A percentile compares a stretch with the other conserved stretches of the same genome.
phyloP scores from a whole-genome alignment of 164 flowering plant genomes.

The Tinospora cordifolia region DNA sequence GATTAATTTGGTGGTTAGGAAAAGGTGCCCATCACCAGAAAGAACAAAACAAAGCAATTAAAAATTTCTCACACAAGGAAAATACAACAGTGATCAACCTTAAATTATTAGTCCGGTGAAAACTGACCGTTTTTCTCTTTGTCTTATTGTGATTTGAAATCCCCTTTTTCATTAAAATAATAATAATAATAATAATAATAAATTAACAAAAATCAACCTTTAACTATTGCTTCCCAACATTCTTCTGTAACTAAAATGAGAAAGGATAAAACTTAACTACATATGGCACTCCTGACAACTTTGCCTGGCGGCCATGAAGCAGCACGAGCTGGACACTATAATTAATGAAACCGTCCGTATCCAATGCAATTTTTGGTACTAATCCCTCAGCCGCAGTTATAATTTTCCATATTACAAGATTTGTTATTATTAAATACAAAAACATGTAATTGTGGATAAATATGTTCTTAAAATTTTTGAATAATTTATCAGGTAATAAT shows the following conservation, averaged over 20 bases:
- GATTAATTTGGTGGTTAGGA: too few species aligned
- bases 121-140: background rate
- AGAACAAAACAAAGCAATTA: background rate
- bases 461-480: too few species aligned
- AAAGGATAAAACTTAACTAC: too few species aligned
- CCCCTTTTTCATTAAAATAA: background rate
- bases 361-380: background rate
- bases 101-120: background rate
- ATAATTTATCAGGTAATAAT: too few species aligned
- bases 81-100: background rate
- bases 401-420: too few species aligned
- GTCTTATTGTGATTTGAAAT: background rate
- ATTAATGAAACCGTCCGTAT: background rate
- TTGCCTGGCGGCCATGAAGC: constrained; percentile 1
- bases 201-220: too few species aligned
- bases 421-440: too few species aligned
- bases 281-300: too few species aligned
- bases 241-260: background rate
- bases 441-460: background rate
- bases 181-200: too few species aligned
- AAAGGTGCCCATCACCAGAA: background rate
- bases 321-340: background rate
- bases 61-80: background rate
- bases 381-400: too few species aligned
- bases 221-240: background rate